These are phyloP conservation scores for Didymosphaeria variabile DNA, from an alignment of 2,329 filamentous ascomycete genomes.

Conservation along the genomic window DNA sequence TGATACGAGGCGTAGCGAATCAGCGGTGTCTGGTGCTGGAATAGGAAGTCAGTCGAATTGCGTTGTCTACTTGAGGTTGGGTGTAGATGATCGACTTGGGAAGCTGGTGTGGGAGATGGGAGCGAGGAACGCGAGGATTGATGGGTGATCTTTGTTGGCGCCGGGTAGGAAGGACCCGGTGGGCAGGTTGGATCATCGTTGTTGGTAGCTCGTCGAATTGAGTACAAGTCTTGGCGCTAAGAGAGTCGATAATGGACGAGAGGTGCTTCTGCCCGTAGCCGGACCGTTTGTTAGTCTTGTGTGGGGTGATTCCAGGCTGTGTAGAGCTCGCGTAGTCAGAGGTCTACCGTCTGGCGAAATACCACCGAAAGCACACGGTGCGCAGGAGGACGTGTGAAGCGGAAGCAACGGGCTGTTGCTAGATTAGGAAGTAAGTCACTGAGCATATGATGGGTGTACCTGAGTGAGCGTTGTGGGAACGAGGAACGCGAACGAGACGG, in stretches of 20 bases:
- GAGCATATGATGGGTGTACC: too few relatives aligned
- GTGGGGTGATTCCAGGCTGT: background rate
- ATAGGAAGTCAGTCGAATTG: background rate
- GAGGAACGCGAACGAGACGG: too few relatives aligned
- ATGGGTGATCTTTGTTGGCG: background rate
- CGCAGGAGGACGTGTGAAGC: too few relatives aligned
- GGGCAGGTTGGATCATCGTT: background rate
- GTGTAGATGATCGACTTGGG: background rate
- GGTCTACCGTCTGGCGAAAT: too few relatives aligned
- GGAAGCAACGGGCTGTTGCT: too few relatives aligned
- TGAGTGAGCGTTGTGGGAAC: too few relatives aligned
- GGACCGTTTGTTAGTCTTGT: background rate
- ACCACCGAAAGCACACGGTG: too few relatives aligned
- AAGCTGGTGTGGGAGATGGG: background rate
- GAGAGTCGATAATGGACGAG: background rate
- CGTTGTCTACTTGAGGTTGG: background rate
- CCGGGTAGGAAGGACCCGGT: background rate
- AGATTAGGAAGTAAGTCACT: too few relatives aligned
- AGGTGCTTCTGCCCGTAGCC: background rate
- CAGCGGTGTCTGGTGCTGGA: background rate
- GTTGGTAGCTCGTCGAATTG: background rate
- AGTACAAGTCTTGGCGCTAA: background rate
- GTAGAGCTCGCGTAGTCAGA: too few relatives aligned
- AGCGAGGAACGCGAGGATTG: background rate
- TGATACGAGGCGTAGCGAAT: background rate